phyloP scores from a whole-genome alignment of 2,329 filamentous ascomycete species.

The Cladosporium sphaerospermum region DNA sequence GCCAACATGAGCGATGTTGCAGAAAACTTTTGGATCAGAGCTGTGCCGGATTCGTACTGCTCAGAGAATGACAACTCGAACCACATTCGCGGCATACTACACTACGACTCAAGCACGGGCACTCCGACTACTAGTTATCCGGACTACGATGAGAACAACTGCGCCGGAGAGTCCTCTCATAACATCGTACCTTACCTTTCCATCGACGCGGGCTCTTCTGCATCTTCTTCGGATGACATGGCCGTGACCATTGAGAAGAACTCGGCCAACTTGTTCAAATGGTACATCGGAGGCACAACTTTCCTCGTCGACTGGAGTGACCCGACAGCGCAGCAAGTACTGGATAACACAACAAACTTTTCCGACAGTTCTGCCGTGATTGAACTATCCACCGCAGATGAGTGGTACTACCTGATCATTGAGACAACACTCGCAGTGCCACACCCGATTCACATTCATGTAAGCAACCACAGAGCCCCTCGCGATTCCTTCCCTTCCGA shows the following conservation, averaged over 20 bases:
- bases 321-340: slow-evolving; percentile 34
- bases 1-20: slow-evolving; percentile 25
- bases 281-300: slow-evolving; percentile 36
- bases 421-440: slow-evolving; percentile 31
- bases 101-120: slow-evolving; percentile 30
- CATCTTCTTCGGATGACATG: slow-evolving; percentile 21
- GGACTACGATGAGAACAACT: slow-evolving; percentile 29
- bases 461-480: too few species aligned
- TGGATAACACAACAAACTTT: slow-evolving; percentile 29
- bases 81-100: slow-evolving; percentile 30
- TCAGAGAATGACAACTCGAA: slow-evolving; percentile 29
- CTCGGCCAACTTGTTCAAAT: slow-evolving; percentile 30
- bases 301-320: slow-evolving; percentile 35
- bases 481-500: neutral
- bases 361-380: slow-evolving; percentile 31
- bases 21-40: slow-evolving; percentile 30
- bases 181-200: slow-evolving; percentile 30
- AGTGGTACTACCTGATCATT: slow-evolving; percentile 37
- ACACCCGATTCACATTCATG: slow-evolving; percentile 25
- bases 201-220: slow-evolving; percentile 21
- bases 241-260: slow-evolving; percentile 28
- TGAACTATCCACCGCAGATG: slow-evolving; percentile 24
- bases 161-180: slow-evolving; percentile 32
- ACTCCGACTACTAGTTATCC: slow-evolving; percentile 31
- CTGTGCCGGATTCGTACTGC: slow-evolving; percentile 37